Evolutionary conservation across 1,139 yeast genomes (phyloP).

Genomic region (Yamadazyma friedrichii): DNA sequence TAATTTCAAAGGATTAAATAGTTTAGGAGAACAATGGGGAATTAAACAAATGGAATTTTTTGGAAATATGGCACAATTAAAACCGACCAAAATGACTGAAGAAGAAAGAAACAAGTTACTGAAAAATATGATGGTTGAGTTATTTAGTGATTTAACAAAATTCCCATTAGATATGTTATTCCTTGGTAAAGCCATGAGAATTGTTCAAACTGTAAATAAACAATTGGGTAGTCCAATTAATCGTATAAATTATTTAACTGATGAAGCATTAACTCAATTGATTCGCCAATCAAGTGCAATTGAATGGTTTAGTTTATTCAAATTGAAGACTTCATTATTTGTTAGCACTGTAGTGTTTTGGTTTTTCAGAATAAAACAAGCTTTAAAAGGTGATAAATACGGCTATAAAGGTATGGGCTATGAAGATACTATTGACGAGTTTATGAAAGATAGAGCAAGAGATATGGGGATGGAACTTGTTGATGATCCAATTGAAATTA

Average conservation of each 20-base stretch:
- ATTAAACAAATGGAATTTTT: conserved; percentile 65
- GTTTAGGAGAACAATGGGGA: conserved; percentile 65
- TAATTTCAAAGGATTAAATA: conserved; percentile 46
- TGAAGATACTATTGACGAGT: conserved; percentile 48
- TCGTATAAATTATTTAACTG: conserved; percentile 61
- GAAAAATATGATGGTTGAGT: conserved; percentile 26
- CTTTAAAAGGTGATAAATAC: conserved; percentile 28
- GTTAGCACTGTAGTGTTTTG: conserved; percentile 45
- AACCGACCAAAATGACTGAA: conserved; percentile 30
- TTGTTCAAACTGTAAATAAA: conserved; percentile 69
- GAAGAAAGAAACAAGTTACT: conserved; percentile 24
- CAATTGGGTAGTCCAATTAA: conserved; percentile 72
- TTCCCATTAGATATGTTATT: conserved; percentile 69
- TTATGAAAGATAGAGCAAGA: conserved; percentile 41
- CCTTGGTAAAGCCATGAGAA: conserved; percentile 68
- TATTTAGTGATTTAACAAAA: conserved; percentile 60
- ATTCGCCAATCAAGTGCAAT: conserved; percentile 16
- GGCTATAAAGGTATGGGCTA: conserved; percentile 39
- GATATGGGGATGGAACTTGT: conserved; percentile 38
- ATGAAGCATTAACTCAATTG: conserved; percentile 44
- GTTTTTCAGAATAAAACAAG: conserved; percentile 39
- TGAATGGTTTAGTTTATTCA: conserved; percentile 25
- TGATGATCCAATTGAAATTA: background rate
- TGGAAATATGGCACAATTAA: conserved; percentile 57
- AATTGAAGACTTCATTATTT: conserved; percentile 36